A percentile compares a stretch with the other conserved stretches of the same genome.
These are phyloP conservation scores for Eucalyptus cladocalyx DNA, from an alignment of 345 rosid genomes.

Conservation along the genomic window DNA sequence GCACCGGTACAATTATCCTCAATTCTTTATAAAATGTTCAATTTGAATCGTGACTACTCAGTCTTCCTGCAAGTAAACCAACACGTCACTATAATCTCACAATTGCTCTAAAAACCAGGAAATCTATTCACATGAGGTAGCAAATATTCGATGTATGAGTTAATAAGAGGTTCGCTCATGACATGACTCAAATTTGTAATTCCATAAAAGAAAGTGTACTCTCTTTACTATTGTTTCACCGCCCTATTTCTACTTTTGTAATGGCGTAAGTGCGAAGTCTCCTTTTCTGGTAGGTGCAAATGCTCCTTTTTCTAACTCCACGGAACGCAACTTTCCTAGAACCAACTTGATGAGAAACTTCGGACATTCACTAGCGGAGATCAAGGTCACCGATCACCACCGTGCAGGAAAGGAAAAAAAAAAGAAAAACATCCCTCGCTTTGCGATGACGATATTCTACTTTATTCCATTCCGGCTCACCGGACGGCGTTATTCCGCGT, in stretches of 20 bases:
- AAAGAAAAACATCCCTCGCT: not conserved
- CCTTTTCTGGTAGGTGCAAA: not conserved
- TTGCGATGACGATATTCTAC: not conserved
- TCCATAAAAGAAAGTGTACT: accelerated
- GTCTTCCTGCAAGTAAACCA: accelerated
- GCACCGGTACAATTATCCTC: not conserved
- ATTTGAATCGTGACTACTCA: accelerated
- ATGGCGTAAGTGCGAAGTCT: not conserved
- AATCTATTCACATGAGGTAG: not conserved
- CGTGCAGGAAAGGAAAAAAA: not conserved
- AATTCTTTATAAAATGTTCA: not conserved
- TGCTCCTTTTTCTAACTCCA: not conserved
- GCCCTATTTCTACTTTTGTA: accelerated
- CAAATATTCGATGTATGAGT: accelerated
- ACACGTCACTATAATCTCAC: accelerated
- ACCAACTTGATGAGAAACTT: not conserved
- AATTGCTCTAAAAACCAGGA: not conserved
- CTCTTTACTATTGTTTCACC: not conserved
- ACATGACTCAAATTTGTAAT: not conserved
- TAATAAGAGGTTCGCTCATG: not conserved
- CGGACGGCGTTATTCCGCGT: not conserved
- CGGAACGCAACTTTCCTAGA: not conserved
- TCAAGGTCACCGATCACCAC: not conserved
- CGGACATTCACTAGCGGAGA: not conserved
- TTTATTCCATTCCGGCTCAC: not conserved